Evolutionary conservation across 805 yeast species (phyloP).

Genomic region (Ogataea haglerorum): DNA sequence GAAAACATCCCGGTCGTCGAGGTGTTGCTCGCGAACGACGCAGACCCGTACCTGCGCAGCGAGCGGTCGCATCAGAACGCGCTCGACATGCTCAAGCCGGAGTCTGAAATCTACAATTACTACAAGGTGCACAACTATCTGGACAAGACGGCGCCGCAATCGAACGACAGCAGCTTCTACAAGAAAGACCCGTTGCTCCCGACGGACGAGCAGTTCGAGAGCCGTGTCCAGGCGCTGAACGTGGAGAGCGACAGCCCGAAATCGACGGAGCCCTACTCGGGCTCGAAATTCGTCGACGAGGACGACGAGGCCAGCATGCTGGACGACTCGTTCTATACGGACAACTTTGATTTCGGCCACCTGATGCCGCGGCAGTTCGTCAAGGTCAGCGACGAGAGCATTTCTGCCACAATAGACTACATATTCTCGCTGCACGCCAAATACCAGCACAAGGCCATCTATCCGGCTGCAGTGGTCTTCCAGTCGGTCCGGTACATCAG

Average conservation of each 20-base stretch:
- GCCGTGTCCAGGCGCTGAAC: slow-evolving; percentile 32
- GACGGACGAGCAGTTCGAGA: slow-evolving; percentile 28
- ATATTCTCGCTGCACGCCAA: slow-evolving; percentile 43
- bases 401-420: slow-evolving; percentile 47
- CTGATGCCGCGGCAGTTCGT: slow-evolving; percentile 57
- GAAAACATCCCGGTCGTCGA: slow-evolving; percentile 54
- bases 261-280: slow-evolving; percentile 19
- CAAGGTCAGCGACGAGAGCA: slow-evolving; percentile 56
- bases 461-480: slow-evolving; percentile 67
- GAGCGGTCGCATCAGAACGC: slow-evolving; percentile 45
- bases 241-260: slow-evolving; percentile 12
- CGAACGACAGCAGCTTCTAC: slow-evolving; percentile 15
- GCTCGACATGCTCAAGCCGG: slow-evolving; percentile 53
- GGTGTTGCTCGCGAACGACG: slow-evolving; percentile 57
- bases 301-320: slow-evolving; percentile 32
- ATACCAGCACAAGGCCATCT: slow-evolving; percentile 45
- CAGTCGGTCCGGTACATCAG: slow-evolving; percentile 72
- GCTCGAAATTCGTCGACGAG: slow-evolving; percentile 30
- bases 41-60: slow-evolving; percentile 49
- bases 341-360: slow-evolving; percentile 54
- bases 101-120: slow-evolving; percentile 54
- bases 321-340: slow-evolving; percentile 32
- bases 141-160: slow-evolving; percentile 17
- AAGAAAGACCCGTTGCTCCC: slow-evolving; percentile 17
- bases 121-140: slow-evolving; percentile 51